Evolutionary conservation across 176 grass and related monocot species (phyloP).

Genomic region (Zea luxurians): DNA sequence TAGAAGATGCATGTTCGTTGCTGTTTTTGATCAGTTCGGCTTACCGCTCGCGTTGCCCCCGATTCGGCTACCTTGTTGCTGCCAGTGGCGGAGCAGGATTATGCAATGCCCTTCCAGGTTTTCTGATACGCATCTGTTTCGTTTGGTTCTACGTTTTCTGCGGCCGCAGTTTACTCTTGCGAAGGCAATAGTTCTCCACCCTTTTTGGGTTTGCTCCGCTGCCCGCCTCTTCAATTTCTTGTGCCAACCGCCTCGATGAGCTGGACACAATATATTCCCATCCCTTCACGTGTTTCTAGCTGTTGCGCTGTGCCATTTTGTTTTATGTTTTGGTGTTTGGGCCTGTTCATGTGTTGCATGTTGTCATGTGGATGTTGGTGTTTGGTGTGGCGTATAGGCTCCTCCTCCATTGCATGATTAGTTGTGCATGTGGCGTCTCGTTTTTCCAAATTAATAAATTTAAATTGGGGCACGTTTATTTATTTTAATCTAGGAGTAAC

Average conservation of each 20-base stretch:
- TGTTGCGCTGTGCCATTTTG: background rate
- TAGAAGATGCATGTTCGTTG: background rate
- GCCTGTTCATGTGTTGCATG: background rate
- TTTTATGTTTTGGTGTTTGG: background rate
- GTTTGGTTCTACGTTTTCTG: background rate
- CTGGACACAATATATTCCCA: background rate
- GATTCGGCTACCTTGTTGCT: background rate
- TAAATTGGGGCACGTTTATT: background rate
- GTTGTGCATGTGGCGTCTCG: constrained; percentile 5
- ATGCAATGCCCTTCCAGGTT: background rate
- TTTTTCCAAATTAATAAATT: constrained; percentile 17
- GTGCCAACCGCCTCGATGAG: background rate
- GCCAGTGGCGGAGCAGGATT: background rate
- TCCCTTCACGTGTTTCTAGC: background rate
- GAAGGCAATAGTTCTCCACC: background rate
- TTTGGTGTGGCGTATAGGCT: background rate
- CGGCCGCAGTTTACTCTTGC: background rate
- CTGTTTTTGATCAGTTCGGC: background rate
- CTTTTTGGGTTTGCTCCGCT: background rate
- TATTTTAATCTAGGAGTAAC: background rate
- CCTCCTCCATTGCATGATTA: constrained; percentile 21
- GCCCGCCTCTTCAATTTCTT: background rate
- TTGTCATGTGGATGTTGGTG: background rate
- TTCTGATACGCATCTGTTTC: background rate
- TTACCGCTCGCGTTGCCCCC: background rate